Evolutionary conservation across 441 rosid species (phyloP).

Genomic region (Adansonia madagascariensis): DNA sequence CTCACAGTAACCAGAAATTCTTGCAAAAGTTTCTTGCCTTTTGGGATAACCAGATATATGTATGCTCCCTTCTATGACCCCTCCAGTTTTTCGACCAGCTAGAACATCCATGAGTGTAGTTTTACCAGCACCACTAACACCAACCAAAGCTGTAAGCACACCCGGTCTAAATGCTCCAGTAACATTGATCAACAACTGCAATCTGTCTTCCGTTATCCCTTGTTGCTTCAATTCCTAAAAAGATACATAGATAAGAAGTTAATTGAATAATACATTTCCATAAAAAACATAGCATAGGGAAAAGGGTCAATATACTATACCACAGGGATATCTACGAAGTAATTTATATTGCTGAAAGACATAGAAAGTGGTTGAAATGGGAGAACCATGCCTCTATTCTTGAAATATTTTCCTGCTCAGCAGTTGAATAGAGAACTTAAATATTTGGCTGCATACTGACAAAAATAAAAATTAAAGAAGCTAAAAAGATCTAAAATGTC

Average conservation of each 20-base stretch:
- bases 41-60: conserved; percentile 86
- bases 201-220: conserved; percentile 77
- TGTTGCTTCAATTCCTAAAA: conserved; percentile 90
- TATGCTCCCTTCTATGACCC: conserved; percentile 78
- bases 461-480: conserved; percentile 12
- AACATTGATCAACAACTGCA: conserved; percentile 83
- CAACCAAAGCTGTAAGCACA: conserved; percentile 91
- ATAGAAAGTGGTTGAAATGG: conserved; percentile 93
- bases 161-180: conserved; percentile 96
- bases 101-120: conserved; percentile 99
- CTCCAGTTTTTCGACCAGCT: conserved; percentile 97
- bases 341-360: conserved; percentile 82
- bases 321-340: conserved; percentile 82
- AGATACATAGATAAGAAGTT: conserved; percentile 29
- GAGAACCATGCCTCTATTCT: conserved; percentile 92
- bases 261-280: conserved; percentile 23
- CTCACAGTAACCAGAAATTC: conserved; percentile 95
- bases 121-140: conserved; percentile 97
- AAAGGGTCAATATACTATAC: conserved; percentile 43
- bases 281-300: background rate
- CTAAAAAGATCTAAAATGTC: conserved; percentile 20
- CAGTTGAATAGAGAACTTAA: conserved; percentile 29
- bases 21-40: conserved; percentile 91
- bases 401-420: conserved; percentile 76
- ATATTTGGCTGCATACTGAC: background rate